A percentile compares a stretch with the other conserved stretches of the same genome.
phyloP scores from a whole-genome alignment of 2,329 filamentous ascomycete species.

The Colletotrichum trifolii region DNA sequence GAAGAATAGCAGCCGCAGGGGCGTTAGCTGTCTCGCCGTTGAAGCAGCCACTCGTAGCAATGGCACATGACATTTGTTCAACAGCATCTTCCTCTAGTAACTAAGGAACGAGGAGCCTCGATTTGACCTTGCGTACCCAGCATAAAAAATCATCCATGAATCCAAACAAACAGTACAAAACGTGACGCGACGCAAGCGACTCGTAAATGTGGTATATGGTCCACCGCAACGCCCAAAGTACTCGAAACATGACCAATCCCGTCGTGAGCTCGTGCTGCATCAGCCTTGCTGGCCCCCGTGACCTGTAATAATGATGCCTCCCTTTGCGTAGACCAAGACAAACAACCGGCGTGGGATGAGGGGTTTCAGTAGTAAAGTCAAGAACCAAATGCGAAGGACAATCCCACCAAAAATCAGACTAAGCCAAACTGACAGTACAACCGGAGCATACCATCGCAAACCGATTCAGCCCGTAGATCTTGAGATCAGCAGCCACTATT shows the following conservation, averaged over 20 bases:
- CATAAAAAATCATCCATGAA: constrained; percentile 1
- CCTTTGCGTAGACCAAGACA: neutral
- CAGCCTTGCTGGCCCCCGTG: constrained; percentile 1
- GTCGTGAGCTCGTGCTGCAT: constrained; percentile 20
- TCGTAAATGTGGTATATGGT: constrained; percentile 36
- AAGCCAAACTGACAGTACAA: neutral
- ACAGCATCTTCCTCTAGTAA: neutral
- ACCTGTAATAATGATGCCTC: constrained; percentile 18
- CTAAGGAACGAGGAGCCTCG: neutral
- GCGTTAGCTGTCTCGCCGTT: too few relatives aligned
- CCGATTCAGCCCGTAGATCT: too few relatives aligned
- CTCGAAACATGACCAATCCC: constrained; percentile 28
- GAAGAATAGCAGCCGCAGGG: neutral
- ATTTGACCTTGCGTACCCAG: neutral
- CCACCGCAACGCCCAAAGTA: constrained; percentile 35
- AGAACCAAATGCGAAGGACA: neutral
- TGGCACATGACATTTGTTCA: too few relatives aligned
- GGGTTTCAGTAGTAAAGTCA: neutral
- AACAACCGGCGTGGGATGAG: neutral
- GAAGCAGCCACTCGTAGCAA: too few relatives aligned
- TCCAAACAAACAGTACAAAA: constrained; percentile 22
- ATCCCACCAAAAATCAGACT: constrained; percentile 1
- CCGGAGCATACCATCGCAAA: too few relatives aligned
- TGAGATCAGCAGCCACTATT: constrained; percentile 12
- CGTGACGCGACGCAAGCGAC: constrained; percentile 31